Evolutionary conservation across 495 filamentous ascomycete genomes (phyloP), one percentile per base, ranked within the genome.

Genomic region (Neurospora sp.): DNA sequence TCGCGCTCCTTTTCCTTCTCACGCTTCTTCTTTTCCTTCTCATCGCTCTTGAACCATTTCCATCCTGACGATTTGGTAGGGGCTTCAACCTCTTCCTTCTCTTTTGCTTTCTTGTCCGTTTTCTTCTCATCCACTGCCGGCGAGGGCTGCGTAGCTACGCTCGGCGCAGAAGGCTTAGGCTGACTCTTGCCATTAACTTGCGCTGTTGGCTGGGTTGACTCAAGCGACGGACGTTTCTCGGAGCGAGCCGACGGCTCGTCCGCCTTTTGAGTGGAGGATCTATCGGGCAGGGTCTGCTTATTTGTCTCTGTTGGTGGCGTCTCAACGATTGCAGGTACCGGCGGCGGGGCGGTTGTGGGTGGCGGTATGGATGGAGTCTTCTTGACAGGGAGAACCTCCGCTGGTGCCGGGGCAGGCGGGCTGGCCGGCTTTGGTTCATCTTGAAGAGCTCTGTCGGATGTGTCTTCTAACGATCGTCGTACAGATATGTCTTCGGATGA

Each of bases 1-100:
- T 88, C 85, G 81, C 78, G 81, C 73, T 85, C 76, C 77, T 83
- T 92, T 14, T 87, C 84, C 73, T 89, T 92, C 72, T 78, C 84
- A 78, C 75, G 81, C 75, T 84, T 75, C 74, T 84, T 79, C 77
- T 84, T 83, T 11, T 82, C 80, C 72, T 85, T 84, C 39, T 83
- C 82, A 31, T 83, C 82, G 46, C 83, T 82, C 77, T 85, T 86
- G 79, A 86, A 85, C 84, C 84, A 86, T 27, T 84, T 84, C 93
- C 94, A 96, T 72, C 92, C 91, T 87, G 92, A 94, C 75, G 92
- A 93, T 81, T 97, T 97, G 73, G 90, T 86, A 5, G 84, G 81
- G 66, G 81, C 80, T 8, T 84, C 84, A 38, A 85, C 83, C 39
- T 86, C 85, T 14, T 82, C 81, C 38, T 84, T 83, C 16, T 77